phyloP scores from a whole-genome alignment of 306 rosid species.

The Mimosa pudica region DNA sequence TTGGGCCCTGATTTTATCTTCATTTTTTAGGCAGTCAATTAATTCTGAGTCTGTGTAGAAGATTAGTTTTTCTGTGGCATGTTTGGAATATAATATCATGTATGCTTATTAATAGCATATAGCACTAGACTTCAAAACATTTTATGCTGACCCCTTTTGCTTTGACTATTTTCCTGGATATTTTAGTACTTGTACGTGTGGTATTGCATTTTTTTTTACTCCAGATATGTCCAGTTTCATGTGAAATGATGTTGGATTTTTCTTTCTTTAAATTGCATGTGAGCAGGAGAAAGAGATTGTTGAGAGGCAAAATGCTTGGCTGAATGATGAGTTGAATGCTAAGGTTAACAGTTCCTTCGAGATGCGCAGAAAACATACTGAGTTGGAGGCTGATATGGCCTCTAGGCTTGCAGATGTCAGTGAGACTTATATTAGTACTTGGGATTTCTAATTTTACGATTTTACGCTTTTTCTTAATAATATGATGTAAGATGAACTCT shows the following conservation, averaged over 20 bases:
- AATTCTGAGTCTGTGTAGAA: not conserved
- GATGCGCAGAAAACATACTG: conserved; percentile 65
- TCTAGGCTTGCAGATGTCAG: conserved; percentile 76
- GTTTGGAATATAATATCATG: not conserved
- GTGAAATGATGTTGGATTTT: conserved; percentile 28
- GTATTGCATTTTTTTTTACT: not conserved
- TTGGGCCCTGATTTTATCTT: not conserved
- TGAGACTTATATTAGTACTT: conserved; percentile 22
- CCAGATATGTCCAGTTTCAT: conserved; percentile 18
- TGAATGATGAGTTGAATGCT: conserved; percentile 74
- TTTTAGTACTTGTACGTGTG: conserved; percentile 6
- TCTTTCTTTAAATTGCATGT: conserved; percentile 14
- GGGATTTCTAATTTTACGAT: not conserved
- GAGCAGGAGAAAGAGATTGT: conserved; percentile 91
- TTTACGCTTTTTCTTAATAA: conserved; percentile 11
- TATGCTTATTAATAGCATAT: not conserved
- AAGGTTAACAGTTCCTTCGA: conserved; percentile 67
- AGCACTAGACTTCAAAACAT: not conserved
- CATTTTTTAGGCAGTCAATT: not conserved
- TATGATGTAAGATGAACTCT: conserved; percentile 22
- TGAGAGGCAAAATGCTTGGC: conserved; percentile 85
- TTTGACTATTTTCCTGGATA: conserved; percentile 13
- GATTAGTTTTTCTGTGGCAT: not conserved
- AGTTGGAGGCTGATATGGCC: conserved; percentile 74
- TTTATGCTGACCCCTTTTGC: conserved; percentile 2